These are phyloP conservation scores for Entophlyctis helioformis DNA, from an alignment of 192 early-diverging fungal species.

Conservation along the genomic window DNA sequence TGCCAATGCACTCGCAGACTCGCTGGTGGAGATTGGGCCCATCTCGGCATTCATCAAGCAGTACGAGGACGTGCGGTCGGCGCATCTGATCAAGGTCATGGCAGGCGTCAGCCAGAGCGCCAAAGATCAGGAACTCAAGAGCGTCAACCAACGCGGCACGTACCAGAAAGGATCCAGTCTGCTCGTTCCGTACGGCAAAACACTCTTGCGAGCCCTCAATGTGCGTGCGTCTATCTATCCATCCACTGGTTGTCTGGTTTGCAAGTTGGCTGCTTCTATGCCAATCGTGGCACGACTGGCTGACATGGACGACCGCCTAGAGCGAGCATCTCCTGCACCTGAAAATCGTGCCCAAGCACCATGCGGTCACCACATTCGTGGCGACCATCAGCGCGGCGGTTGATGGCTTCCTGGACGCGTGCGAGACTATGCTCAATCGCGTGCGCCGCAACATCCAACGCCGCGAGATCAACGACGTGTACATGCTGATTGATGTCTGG, in stretches of 20 bases:
- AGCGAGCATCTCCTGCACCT: no score
- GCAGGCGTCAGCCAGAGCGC: slow-evolving; percentile 29
- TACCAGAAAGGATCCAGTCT: slow-evolving; percentile 52
- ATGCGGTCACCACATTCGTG: slow-evolving; percentile 28
- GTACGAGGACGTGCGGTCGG: slow-evolving; percentile 59
- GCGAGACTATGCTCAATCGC: slow-evolving; percentile 36
- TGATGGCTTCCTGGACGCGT: slow-evolving; percentile 34
- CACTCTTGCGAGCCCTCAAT: no score
- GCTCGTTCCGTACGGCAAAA: slow-evolving; percentile 44
- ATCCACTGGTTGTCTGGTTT: no score
- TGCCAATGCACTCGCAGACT: slow-evolving; percentile 15
- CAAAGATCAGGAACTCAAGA: slow-evolving; percentile 32
- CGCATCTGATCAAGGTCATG: slow-evolving; percentile 49
- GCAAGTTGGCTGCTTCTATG: neutral
- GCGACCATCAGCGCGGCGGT: slow-evolving; percentile 31
- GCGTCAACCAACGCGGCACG: slow-evolving; percentile 20
- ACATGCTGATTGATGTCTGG: slow-evolving; percentile 55
- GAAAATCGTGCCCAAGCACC: slow-evolving; percentile 44
- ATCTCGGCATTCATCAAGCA: slow-evolving; percentile 23
- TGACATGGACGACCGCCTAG: neutral
- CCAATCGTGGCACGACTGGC: neutral
- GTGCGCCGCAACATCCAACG: slow-evolving; percentile 34
- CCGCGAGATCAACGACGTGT: slow-evolving; percentile 39
- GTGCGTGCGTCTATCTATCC: no score
- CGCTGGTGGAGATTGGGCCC: slow-evolving; percentile 20